These are phyloP conservation scores for Lentinus tigrinus DNA, from an alignment of 768 basidiomycete species.

Conservation along the genomic window DNA sequence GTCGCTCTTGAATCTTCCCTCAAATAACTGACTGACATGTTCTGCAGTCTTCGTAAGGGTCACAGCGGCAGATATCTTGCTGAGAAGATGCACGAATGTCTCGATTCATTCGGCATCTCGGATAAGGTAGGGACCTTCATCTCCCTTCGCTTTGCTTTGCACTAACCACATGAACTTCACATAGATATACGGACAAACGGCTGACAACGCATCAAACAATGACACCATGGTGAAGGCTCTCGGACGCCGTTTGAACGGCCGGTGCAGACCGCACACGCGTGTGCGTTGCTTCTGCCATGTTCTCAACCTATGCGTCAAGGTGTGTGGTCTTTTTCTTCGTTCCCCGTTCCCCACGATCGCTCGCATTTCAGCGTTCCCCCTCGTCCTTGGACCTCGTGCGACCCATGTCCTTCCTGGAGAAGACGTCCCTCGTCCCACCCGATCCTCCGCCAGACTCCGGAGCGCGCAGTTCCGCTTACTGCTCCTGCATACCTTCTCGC, in stretches of 20 bases:
- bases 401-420: constrained; percentile 15
- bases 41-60: neutral
- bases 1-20: too few species aligned
- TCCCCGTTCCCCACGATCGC: constrained; percentile 4
- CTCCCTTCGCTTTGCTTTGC: neutral
- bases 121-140: neutral
- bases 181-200: neutral
- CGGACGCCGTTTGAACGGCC: neutral
- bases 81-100: neutral
- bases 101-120: neutral
- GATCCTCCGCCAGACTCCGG: constrained; percentile 13
- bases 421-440: constrained; percentile 9
- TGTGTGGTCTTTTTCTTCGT: neutral
- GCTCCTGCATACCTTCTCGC: constrained; percentile 37
- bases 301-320: neutral
- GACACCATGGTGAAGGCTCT: neutral
- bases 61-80: constrained; percentile 2
- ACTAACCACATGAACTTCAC: neutral
- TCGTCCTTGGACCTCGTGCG: neutral
- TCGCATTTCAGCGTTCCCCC: neutral
- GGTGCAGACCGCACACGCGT: neutral
- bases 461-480: constrained; percentile 21
- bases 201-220: neutral
- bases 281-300: neutral
- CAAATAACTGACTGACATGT: too few species aligned